Evolutionary conservation across 495 filamentous ascomycete species (phyloP).

Genomic region (Neurospora pannonica): DNA sequence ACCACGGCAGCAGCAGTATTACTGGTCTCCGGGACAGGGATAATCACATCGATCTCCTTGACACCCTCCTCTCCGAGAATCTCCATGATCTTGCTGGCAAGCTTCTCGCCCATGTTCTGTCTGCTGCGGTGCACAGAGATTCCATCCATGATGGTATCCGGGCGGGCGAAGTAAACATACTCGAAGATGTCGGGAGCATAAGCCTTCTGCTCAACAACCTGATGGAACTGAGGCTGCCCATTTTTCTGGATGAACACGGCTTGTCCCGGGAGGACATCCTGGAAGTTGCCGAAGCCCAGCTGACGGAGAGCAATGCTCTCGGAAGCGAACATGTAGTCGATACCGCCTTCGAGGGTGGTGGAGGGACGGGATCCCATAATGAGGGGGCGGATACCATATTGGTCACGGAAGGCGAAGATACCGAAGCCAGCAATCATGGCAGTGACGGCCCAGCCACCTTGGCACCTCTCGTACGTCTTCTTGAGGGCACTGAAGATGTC

Average conservation of each 20-base stretch:
- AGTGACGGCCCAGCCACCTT: conserved; percentile 67
- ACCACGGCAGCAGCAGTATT: conserved; percentile 78
- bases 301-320: conserved; percentile 88
- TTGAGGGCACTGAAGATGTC: conserved; percentile 75
- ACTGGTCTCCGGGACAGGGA: conserved; percentile 31
- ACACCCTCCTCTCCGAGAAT: conserved; percentile 66
- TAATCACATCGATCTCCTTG: conserved; percentile 70
- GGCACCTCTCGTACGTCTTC: conserved; percentile 66
- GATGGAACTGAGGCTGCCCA: conserved; percentile 60
- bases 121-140: conserved; percentile 84
- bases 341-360: conserved; percentile 50
- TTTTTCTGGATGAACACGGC: conserved; percentile 92
- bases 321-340: conserved; percentile 96
- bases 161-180: conserved; percentile 78
- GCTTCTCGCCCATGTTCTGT: conserved; percentile 84
- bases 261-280: conserved; percentile 81
- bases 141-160: conserved; percentile 85
- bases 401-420: conserved; percentile 76
- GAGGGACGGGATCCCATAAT: conserved; percentile 69
- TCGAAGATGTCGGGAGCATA: conserved; percentile 96
- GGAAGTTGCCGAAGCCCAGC: conserved; percentile 72
- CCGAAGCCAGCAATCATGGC: conserved; percentile 94
- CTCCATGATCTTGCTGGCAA: conserved; percentile 68
- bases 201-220: conserved; percentile 58
- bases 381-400: conserved; percentile 83